Base-by-base conservation (phyloP, 495 filamentous ascomycete species). In the Penicillium subrubescens region DNA sequence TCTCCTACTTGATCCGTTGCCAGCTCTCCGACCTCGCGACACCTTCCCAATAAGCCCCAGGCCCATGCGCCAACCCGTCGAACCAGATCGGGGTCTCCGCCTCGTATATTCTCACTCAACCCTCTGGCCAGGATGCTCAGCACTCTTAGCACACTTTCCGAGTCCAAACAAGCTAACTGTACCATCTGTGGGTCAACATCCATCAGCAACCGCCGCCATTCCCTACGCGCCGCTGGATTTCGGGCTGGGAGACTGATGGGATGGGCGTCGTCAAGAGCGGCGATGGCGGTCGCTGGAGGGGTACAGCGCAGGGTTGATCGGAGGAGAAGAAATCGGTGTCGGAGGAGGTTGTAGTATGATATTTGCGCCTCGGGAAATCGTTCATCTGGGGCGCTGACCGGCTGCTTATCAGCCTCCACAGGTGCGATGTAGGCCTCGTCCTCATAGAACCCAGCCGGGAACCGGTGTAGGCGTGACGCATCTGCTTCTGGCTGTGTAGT, bases 81-180 rank as follows among this genome's bases (percentile, higher is more conserved):
- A 80, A 82, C 80, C 77, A 81, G 41, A 72, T 80, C 70, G 73
- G 80, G 27, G 67, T 80, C 67, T 51, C 75, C 68, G 70, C 70
- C 70, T 17, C 80, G 74, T 25, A 84, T 69, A 41, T 71, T 75
- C 35, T 83, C 78, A 11, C 81, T 79, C 65, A 80, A 68, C 25
- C 82, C 63, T 8, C 75, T 63, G n/a, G 73, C 77, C 54, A 83
- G 62, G 2, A 80, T 71, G 31, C 67, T 67, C 60, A 81, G 60
- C 8, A 92, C 76, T 21, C 81, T 78, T 19, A 92, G 69, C 4
- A 89, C 84, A 61, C 78, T 82, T 4, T 79, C 79, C 60, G 84
- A 84, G 67, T 90, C 83, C 87, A 94, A 89, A 21, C 83, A 82
- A 0, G 87, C 88, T 19, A 94, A 68, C 68, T 93, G 91, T 0